Percentiles rank a stretch among this genome's conserved stretches.
Conservation (phyloP, 352 stramenopile genomes). For the Thraustotheca clavata region DNA sequence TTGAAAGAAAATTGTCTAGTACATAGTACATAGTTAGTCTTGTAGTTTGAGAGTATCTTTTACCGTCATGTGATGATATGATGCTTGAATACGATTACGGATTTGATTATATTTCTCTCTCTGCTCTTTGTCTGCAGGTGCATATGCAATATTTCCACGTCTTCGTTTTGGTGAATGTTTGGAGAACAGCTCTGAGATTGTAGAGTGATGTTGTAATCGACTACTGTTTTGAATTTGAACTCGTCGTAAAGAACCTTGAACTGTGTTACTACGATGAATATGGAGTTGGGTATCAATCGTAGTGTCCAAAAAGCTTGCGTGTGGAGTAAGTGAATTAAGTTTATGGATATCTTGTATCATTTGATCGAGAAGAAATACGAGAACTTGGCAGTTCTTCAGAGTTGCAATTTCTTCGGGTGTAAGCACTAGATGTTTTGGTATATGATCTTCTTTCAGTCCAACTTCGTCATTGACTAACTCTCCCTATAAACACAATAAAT, state of each 20-base stretch:
- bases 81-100: neutral
- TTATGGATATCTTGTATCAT: slow-evolving; percentile 15
- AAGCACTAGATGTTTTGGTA: neutral
- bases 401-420: neutral
- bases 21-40: no score
- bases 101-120: neutral
- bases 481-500: neutral
- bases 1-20: slow-evolving; percentile 2
- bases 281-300: neutral
- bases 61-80: neutral
- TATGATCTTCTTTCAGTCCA: neutral
- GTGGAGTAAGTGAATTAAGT: slow-evolving; percentile 3
- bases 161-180: no score
- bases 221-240: no score
- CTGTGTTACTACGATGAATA: neutral
- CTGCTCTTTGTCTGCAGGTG: neutral
- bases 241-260: no score
- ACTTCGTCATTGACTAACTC: neutral
- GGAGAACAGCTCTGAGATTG: no score
- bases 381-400: slow-evolving; percentile 1
- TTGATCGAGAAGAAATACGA: slow-evolving; percentile 15
- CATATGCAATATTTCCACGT: no score
- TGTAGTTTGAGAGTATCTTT: no score
- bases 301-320: neutral
- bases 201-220: no score